Conservation (phyloP, 2,329 filamentous ascomycete genomes). For the Dothistroma septosporum region DNA sequence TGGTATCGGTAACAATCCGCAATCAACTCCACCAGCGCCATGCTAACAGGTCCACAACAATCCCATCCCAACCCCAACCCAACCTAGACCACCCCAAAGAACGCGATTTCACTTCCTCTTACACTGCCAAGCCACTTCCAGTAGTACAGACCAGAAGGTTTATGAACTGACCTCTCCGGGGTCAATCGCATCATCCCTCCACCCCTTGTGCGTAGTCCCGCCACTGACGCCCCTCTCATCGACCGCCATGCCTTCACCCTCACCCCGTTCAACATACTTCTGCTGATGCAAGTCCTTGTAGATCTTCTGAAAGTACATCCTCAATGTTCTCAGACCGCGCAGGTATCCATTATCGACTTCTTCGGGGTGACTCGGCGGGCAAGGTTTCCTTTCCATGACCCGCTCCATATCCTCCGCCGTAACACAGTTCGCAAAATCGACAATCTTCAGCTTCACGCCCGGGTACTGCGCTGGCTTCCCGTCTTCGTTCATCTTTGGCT, state of each 20-base stretch:
- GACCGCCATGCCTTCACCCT: slow-evolving; percentile 36
- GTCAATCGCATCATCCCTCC: slow-evolving; percentile 20
- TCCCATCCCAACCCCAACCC: background rate
- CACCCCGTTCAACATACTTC: slow-evolving; percentile 32
- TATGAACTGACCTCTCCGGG: slow-evolving; percentile 19
- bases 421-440: slow-evolving; percentile 96
- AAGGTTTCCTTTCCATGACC: slow-evolving; percentile 41
- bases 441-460: slow-evolving; percentile 85
- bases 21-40: background rate
- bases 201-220: slow-evolving; percentile 25
- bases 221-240: slow-evolving; percentile 25
- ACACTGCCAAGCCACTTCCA: background rate
- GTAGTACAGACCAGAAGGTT: background rate
- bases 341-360: slow-evolving; percentile 87
- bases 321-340: slow-evolving; percentile 72
- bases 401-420: slow-evolving; percentile 72
- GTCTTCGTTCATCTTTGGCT: slow-evolving; percentile 11
- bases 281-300: slow-evolving; percentile 63
- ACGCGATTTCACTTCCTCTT: background rate
- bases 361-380: slow-evolving; percentile 75
- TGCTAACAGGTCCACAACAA: background rate
- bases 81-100: background rate
- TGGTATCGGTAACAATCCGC: background rate
- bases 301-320: slow-evolving; percentile 81
- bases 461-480: slow-evolving; percentile 22